A percentile compares a stretch with the other conserved stretches of the same genome.
phyloP scores from a whole-genome alignment of 129 eudicot genomes.

The Pseudognaphalium luteoalbum region DNA sequence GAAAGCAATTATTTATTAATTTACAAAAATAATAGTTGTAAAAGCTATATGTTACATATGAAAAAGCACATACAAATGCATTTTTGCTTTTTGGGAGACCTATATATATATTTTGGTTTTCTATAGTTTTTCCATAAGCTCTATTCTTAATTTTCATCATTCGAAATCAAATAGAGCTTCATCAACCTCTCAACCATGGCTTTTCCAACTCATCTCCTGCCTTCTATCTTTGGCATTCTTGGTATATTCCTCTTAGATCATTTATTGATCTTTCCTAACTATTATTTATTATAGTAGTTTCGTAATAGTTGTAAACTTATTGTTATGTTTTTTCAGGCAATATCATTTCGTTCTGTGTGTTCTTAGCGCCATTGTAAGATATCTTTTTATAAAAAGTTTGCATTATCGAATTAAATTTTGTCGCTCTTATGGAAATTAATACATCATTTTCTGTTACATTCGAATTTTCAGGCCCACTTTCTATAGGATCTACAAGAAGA shows the following conservation, averaged over 20 bases:
- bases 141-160: constrained; percentile 19
- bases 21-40: constrained; percentile 17
- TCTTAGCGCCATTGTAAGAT: constrained; percentile 68
- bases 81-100: constrained; percentile 31
- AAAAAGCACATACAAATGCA: constrained; percentile 3
- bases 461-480: constrained; percentile 61
- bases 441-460: neutral
- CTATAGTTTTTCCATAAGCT: constrained; percentile 33
- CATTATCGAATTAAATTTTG: neutral
- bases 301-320: neutral
- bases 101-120: constrained; percentile 22
- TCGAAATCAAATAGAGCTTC: constrained; percentile 32
- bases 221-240: constrained; percentile 55
- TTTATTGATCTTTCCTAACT: neutral
- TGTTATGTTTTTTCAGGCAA: constrained; percentile 37
- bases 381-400: neutral
- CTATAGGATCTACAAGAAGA: constrained; percentile 49
- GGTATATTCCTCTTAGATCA: constrained; percentile 35
- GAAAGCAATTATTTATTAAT: constrained; percentile 23
- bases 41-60: constrained; percentile 34
- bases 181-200: constrained; percentile 54
- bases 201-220: constrained; percentile 22
- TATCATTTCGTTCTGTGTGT: constrained; percentile 61
- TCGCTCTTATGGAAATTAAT: neutral
- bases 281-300: neutral